These are phyloP conservation scores for Acer campestre DNA, from an alignment of 345 rosid species.

Conservation along the genomic window DNA sequence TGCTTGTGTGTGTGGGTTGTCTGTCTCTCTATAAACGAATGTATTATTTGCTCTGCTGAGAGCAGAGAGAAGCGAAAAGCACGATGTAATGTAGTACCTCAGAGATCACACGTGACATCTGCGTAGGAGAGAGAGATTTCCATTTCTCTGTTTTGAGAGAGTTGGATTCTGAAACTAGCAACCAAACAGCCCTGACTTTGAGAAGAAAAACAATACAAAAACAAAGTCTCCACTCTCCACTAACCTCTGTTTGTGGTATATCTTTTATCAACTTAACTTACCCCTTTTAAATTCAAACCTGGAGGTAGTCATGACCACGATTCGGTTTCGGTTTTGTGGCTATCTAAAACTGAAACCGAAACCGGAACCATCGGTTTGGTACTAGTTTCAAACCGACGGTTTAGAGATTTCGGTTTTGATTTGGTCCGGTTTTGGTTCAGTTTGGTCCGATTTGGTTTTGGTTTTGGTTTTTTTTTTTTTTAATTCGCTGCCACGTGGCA, in stretches of 20 bases:
- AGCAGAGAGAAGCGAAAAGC: constrained; percentile 30
- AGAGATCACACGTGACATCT: constrained; percentile 52
- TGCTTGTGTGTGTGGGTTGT: constrained; percentile 9
- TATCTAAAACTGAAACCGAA: no score
- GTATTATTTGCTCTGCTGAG: not conserved
- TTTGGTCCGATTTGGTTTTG: no score
- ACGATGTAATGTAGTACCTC: constrained; percentile 47
- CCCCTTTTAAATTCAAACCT: not conserved
- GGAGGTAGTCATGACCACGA: no score
- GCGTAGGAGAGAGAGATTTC: constrained; percentile 38
- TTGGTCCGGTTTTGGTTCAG: no score
- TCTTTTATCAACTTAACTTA: not conserved
- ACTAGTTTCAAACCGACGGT: no score
- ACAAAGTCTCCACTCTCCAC: not conserved
- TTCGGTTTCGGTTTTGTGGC: no score
- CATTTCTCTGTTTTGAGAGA: not conserved
- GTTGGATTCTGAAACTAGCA: not conserved
- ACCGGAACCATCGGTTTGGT: no score
- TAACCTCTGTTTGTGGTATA: not conserved
- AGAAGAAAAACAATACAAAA: constrained; percentile 8
- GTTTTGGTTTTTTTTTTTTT: no score
- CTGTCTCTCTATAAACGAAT: no score
- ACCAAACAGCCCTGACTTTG: constrained; percentile 38
- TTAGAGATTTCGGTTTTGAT: no score
- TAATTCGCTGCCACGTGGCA: no score